phyloP scores from a whole-genome alignment of 2,329 filamentous ascomycete species.

The Phialocephala subalpina region DNA sequence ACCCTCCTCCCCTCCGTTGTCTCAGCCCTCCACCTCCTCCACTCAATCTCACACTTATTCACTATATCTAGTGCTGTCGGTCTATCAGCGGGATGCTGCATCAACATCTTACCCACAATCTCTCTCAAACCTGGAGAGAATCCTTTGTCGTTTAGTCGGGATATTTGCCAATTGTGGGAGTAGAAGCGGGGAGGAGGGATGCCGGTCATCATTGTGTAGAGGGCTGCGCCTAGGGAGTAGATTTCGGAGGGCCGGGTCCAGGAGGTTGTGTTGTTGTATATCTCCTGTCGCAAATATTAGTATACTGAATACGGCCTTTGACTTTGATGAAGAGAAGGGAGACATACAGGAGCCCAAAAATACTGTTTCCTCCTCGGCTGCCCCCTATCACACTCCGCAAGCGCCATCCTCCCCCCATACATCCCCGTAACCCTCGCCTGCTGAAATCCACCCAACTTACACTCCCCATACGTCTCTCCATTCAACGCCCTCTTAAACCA shows the following conservation, averaged over 20 bases:
- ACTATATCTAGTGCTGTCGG: conserved; percentile 32
- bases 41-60: conserved; percentile 32
- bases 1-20: conserved; percentile 30
- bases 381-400: conserved; percentile 25
- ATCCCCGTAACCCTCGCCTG: conserved; percentile 42
- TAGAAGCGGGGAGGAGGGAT: conserved; percentile 38
- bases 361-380: conserved; percentile 30
- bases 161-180: conserved; percentile 38
- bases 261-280: conserved; percentile 33
- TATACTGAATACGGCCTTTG: not conserved
- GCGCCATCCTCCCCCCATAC: conserved; percentile 27
- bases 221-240: conserved; percentile 39
- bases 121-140: conserved; percentile 34
- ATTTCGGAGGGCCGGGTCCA: conserved; percentile 37
- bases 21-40: conserved; percentile 35
- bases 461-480: conserved; percentile 58
- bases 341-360: conserved; percentile 39
- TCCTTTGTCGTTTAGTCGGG: conserved; percentile 37
- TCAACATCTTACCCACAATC: conserved; percentile 38
- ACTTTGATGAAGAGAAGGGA: too few relatives aligned
- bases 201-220: conserved; percentile 44
- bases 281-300: conserved; percentile 32
- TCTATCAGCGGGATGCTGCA: conserved; percentile 27
- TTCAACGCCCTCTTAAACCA: conserved; percentile 58
- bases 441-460: conserved; percentile 60